A percentile compares a stretch with the other conserved stretches of the same genome.
Evolutionary conservation across 179 eudicot genomes (phyloP).

Genomic region (Kewa caespitosa): DNA sequence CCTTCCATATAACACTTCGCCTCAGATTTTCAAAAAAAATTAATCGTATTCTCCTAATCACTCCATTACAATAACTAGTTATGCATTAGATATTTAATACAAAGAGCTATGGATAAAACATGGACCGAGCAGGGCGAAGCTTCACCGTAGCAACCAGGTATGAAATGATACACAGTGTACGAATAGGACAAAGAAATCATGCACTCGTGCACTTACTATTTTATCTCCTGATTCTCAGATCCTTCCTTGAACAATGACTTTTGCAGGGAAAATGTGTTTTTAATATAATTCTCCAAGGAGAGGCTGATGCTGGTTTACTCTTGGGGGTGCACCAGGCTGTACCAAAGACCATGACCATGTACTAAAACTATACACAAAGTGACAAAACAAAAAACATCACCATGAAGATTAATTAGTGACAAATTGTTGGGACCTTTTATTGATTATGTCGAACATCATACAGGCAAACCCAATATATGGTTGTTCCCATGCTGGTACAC

Average conservation of each 20-base stretch:
- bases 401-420: neutral
- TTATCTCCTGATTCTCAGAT: neutral
- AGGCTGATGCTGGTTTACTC: neutral
- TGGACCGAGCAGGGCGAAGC: neutral
- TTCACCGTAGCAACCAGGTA: neutral
- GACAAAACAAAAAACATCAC: neutral
- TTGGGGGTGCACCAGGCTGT: slow-evolving; percentile 13
- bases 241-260: slow-evolving; percentile 2
- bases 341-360: neutral
- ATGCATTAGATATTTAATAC: neutral
- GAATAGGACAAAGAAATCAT: slow-evolving; percentile 6
- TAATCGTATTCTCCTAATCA: neutral
- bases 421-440: neutral
- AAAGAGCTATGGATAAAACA: neutral
- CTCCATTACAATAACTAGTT: neutral
- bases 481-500: slow-evolving; percentile 5
- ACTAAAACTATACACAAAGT: neutral
- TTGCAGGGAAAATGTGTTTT: neutral
- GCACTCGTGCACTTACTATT: slow-evolving; percentile 9
- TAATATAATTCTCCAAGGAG: neutral
- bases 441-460: neutral
- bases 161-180: neutral
- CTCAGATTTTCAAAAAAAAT: neutral
- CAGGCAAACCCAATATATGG: slow-evolving; percentile 11
- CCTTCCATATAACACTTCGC: neutral